phyloP scores from a whole-genome alignment of 2,329 filamentous ascomycete species.

The Thermothelomyces thermophilus region DNA sequence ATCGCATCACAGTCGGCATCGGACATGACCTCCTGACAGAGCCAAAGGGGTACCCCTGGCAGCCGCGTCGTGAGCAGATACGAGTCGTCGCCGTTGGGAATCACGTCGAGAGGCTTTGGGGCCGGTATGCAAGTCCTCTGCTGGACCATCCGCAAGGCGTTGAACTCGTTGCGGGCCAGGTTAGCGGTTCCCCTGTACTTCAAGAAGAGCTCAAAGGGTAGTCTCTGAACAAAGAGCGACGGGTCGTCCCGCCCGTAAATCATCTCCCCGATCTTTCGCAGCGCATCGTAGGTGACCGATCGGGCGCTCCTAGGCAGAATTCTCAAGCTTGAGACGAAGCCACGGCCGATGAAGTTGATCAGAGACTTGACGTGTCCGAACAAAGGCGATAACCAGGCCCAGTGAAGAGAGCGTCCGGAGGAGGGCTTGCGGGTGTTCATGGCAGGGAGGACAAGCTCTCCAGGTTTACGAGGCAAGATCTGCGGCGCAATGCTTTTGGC shows the following conservation, averaged over 20 bases:
- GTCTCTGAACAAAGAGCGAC: constrained; percentile 18
- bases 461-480: too few relatives aligned
- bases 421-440: not conserved
- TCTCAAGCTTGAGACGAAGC: constrained; percentile 19
- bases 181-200: constrained; percentile 21
- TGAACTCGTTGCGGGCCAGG: constrained; percentile 26
- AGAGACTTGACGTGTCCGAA: not conserved
- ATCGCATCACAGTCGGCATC: constrained; percentile 24
- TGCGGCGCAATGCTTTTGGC: constrained; percentile 4
- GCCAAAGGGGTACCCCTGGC: constrained; percentile 20
- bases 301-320: constrained; percentile 17
- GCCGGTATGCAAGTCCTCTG: constrained; percentile 27
- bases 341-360: not conserved
- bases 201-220: constrained; percentile 31
- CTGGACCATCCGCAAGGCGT: constrained; percentile 25
- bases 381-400: not conserved
- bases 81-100: not conserved
- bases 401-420: not conserved
- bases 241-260: constrained; percentile 20
- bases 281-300: constrained; percentile 18
- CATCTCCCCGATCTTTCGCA: constrained; percentile 19
- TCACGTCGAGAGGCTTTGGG: constrained; percentile 26
- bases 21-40: constrained; percentile 24
- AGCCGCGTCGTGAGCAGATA: constrained; percentile 25
- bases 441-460: not conserved